A percentile compares a stretch with the other conserved stretches of the same genome.
Evolutionary conservation across 1,284 basidiomycete species (phyloP).

Genomic region (Fistulinella cinereoalba): DNA sequence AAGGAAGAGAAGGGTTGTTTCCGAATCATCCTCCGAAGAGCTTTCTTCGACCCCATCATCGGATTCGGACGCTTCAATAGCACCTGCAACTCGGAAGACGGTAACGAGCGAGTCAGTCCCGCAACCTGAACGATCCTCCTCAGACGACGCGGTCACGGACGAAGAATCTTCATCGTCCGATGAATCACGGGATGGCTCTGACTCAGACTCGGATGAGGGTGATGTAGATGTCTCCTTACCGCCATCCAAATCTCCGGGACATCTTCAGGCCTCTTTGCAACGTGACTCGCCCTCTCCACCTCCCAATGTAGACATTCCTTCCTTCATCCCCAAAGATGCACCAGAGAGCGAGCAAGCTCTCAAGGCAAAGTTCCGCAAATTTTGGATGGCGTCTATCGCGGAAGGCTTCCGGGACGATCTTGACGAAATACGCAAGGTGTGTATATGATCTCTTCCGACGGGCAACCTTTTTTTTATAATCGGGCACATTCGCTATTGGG

Average conservation of each 20-base stretch:
- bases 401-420: constrained; percentile 78
- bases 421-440: constrained; percentile 68
- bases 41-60: constrained; percentile 26
- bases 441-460: too few species aligned
- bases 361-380: constrained; percentile 66
- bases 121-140: constrained; percentile 1
- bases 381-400: constrained; percentile 78
- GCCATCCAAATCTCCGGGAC: constrained; percentile 7
- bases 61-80: constrained; percentile 17
- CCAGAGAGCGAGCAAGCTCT: constrained; percentile 49
- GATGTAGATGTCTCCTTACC: constrained; percentile 1
- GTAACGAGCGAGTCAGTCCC: constrained; percentile 6
- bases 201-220: constrained; percentile 19
- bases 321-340: constrained; percentile 46
- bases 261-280: constrained; percentile 10
- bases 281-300: constrained; percentile 49
- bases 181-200: constrained; percentile 7
- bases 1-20: constrained; percentile 49
- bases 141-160: constrained; percentile 5
- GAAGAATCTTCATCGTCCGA: constrained; percentile 29
- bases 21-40: constrained; percentile 44
- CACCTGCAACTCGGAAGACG: constrained; percentile 2
- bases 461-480: neutral
- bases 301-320: constrained; percentile 39
- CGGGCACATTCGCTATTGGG: neutral